Evolutionary conservation across 371 early-diverging fungal species (phyloP).

Genomic region (Lichtheimia ramosa): DNA sequence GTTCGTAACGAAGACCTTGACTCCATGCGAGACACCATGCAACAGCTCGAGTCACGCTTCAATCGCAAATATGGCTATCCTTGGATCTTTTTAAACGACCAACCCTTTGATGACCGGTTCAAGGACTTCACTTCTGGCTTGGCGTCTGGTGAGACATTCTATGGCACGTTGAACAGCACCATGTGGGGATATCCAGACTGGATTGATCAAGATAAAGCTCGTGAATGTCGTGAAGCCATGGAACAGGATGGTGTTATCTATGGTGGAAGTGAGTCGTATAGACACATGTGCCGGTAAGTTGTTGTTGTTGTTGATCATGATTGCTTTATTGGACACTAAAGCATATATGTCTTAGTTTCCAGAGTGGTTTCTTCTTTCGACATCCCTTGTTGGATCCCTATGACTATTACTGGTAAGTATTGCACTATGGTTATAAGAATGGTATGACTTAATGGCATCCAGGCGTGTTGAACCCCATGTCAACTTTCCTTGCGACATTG

Average conservation of each 20-base stretch:
- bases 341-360: slow-evolving; percentile 30
- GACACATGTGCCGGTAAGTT: slow-evolving; percentile 89
- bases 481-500: slow-evolving; percentile 85
- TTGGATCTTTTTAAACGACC: slow-evolving; percentile 82
- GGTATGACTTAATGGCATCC: background rate
- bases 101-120: slow-evolving; percentile 76
- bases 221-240: slow-evolving; percentile 53
- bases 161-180: slow-evolving; percentile 39
- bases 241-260: slow-evolving; percentile 66
- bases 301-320: background rate
- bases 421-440: too few relatives aligned
- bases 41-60: slow-evolving; percentile 77
- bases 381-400: slow-evolving; percentile 78
- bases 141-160: slow-evolving; percentile 45
- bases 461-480: slow-evolving; percentile 97
- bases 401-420: slow-evolving; percentile 93
- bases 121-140: slow-evolving; percentile 42
- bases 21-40: slow-evolving; percentile 66
- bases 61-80: slow-evolving; percentile 81
- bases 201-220: slow-evolving; percentile 71
- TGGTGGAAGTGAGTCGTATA: slow-evolving; percentile 80
- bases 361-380: slow-evolving; percentile 87
- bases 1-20: slow-evolving; percentile 75
- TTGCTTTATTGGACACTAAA: background rate
- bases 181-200: slow-evolving; percentile 81